Percentiles rank a stretch among this genome's conserved stretches.
phyloP scores from a whole-genome alignment of 768 basidiomycete species.

The Pleurotus sapidus region DNA sequence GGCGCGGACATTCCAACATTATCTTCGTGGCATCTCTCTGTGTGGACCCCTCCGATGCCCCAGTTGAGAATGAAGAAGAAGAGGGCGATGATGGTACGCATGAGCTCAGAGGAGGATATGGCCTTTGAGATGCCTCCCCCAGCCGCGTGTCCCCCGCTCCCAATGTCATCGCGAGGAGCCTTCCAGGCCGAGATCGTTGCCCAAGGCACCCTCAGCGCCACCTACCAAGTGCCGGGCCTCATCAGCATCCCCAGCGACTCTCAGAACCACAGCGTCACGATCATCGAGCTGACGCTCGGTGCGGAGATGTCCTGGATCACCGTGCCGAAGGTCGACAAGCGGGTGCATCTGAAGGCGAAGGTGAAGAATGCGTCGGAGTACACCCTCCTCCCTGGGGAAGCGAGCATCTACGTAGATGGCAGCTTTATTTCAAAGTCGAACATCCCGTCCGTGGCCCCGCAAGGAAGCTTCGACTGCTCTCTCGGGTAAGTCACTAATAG shows the following conservation, averaged over 20 bases:
- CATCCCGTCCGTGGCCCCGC: conserved; percentile 32
- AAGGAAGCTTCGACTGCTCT: conserved; percentile 36
- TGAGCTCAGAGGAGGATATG: background rate
- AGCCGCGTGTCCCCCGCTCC: background rate
- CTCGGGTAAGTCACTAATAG: conserved; percentile 29
- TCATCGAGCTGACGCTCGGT: conserved; percentile 25
- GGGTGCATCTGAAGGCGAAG: conserved; percentile 24
- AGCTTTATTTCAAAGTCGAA: conserved; percentile 34
- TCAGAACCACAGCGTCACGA: conserved; percentile 27
- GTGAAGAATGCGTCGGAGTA: conserved; percentile 38
- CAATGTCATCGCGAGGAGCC: no score
- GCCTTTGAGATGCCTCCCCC: background rate
- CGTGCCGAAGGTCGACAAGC: conserved; percentile 32
- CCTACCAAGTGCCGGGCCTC: conserved; percentile 29
- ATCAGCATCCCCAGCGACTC: conserved; percentile 29
- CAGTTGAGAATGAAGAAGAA: background rate
- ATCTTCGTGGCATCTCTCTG: conserved; percentile 14
- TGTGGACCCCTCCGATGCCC: background rate
- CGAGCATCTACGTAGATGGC: conserved; percentile 39
- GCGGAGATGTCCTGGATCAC: conserved; percentile 33
- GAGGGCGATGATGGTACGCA: no score
- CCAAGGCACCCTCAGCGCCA: conserved; percentile 23
- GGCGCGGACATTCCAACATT: conserved; percentile 17
- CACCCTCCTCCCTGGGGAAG: conserved; percentile 29
- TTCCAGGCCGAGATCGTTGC: background rate